Base-by-base conservation (phyloP, 139 green algal genomes). In the Coelastrella sp. region DNA sequence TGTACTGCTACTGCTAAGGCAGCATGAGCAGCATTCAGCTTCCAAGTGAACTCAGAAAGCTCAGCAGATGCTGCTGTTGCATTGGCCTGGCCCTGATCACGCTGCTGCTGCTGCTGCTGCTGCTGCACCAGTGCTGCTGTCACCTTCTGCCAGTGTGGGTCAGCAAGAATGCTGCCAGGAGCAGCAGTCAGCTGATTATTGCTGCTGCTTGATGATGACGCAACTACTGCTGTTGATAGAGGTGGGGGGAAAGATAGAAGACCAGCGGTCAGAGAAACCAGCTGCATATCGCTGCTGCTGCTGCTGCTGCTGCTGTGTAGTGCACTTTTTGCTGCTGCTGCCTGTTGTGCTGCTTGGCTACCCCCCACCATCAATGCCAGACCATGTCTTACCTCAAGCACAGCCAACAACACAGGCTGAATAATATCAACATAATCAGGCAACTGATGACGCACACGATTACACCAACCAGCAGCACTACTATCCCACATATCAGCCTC, bases 401-500 rank as follows among this genome's bases (percentile, higher is more conserved):
- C 87, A 3, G 94, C 94, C 83, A 98, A 88, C 69, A 93, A 87
- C 30, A 99, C 80, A 4, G 97, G 96, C 87, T 97, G 90, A 27
- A 94, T 59, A 4, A 99, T 84, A 78, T 99, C 97, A 9, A 82
- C 38, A 85, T 99, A 99, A 40, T 73, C 64, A 0, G 86, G 85
- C 84, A 94, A 98, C 72, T 88, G 69, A 40, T 32, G 21, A 4
- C 64, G 59, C 48, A 97, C 86, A 0, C 91, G 69, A 8, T 88
- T 74, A 0, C 32, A 60, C 91, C 94, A 96, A 0, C 87, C 86
- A 9, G 69, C 81, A n/a, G 91, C 92, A 37, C 90, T 95, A 17
- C 53, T 63, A 15, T 74, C 30, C 91, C 91, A 94, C 40, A 89
- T 51, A 23, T 68, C 71, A 7, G 89, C 89, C 84, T 92, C 88